These are phyloP conservation scores for thale cress (Arabidopsis thaliana) DNA, from an alignment of 345 rosid genomes.

Conservation along the genomic window TAIR10.1 NC_003076.8:5598501-5599000, in stretches of 20 bases:
- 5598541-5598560: neutral
- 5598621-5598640: constrained; percentile 29
- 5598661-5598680: constrained; percentile 88
- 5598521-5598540: neutral
- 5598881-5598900: constrained; percentile 1
- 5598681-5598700: constrained; percentile 99
- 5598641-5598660: constrained; percentile 88
- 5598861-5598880: neutral
- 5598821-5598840: constrained; percentile 16
- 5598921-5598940: constrained; percentile 26
- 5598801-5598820: neutral
- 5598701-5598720: constrained; percentile 94
- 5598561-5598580: neutral
- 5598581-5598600: neutral
- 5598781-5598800: neutral
- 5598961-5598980: neutral
- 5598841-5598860: neutral
- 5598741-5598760: constrained; percentile 99
- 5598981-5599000: constrained; percentile 24
- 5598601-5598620: constrained; percentile 28
- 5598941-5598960: constrained; percentile 20
- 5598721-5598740: constrained; percentile 99
- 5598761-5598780: constrained; percentile 47
- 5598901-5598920: constrained; percentile 17
- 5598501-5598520: neutral